These are phyloP conservation scores for Irineochytrium annulatum DNA, from an alignment of 192 early-diverging fungal genomes.

Conservation along the genomic window DNA sequence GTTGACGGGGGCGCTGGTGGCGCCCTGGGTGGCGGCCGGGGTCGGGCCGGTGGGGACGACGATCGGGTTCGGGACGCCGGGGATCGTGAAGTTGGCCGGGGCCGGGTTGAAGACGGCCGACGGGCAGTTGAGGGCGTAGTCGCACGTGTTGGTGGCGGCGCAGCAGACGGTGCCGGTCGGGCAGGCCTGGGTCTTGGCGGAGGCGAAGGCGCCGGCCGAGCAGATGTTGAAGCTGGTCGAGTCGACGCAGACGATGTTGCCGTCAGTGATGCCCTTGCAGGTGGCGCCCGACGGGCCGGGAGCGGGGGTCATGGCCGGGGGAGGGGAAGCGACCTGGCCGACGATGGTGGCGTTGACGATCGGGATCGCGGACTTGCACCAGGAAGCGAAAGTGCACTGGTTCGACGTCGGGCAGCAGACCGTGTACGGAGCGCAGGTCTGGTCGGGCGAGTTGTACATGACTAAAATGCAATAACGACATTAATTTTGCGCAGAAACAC, in stretches of 20 bases:
- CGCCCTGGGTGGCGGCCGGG: no score
- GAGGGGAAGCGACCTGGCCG: background rate
- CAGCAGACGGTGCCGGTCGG: slow-evolving; percentile 1
- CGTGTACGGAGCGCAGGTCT: background rate
- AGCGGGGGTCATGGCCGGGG: background rate
- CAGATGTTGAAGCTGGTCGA: slow-evolving; percentile 2
- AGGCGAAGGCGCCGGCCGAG: background rate
- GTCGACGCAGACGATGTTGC: background rate
- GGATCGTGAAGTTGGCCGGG: background rate
- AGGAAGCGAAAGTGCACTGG: background rate
- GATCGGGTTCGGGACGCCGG: background rate
- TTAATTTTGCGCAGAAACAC: background rate
- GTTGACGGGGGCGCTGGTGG: no score
- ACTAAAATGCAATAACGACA: background rate
- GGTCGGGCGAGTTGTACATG: background rate
- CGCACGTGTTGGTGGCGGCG: background rate
- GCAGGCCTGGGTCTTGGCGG: background rate
- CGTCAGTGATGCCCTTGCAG: background rate
- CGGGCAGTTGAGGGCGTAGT: background rate
- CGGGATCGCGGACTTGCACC: background rate
- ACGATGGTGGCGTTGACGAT: background rate
- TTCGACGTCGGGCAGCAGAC: background rate
- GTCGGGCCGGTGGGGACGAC: no score
- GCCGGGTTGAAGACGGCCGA: background rate
- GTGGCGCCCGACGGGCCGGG: background rate